Base-by-base conservation (phyloP, 805 yeast genomes). In the Sugiyamaella lignohabitans region DNA sequence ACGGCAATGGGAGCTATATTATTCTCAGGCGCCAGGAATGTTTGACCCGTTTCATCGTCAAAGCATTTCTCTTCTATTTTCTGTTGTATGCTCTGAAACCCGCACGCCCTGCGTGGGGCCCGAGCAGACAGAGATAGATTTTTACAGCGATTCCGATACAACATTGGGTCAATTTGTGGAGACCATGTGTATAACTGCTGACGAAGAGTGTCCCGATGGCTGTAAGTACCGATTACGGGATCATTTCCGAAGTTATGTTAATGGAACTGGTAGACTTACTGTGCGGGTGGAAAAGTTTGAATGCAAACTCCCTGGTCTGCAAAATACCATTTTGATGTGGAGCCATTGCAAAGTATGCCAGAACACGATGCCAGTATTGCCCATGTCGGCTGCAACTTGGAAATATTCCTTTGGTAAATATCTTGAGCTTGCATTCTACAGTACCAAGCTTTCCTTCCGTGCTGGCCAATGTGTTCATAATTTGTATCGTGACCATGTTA, bases 71-170 rank as follows among this genome's bases (percentile, higher is more conserved):
- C 77, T 87, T 11, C 68, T 91, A 20, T 87, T 84, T 58, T 84
- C 95, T 1, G 78, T 87, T 67, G 91, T 88, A 0, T 84, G 91
- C 2, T 77, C 81, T 5, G 83, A 82, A 56, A 84, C 87, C 36
- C 84, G 94, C 0, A 87, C 95, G 0, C 97, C 97, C 0, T 93
- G 98, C 59, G 70, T 80, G 36, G 98, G 98, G 0, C 98, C 99
- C 0, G 87, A 79, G 46, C 70, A 80, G n/a, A 79, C 86, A 29
- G 78, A 81, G 1, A 82, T 89, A 42, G 96, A 89, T 51, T 94
- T 75, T 59, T 93, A 91, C 61, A 80, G 95, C 70, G 96, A 87
- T 42, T 85, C 82, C 48, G 98, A 94, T 62, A 82, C 84, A 59
- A 82, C 95, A 6, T 65, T 94, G 38, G 98, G 98, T 0, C 86